Evolutionary conservation across 768 basidiomycete genomes (phyloP).

Genomic region (Mycena polygramma): DNA sequence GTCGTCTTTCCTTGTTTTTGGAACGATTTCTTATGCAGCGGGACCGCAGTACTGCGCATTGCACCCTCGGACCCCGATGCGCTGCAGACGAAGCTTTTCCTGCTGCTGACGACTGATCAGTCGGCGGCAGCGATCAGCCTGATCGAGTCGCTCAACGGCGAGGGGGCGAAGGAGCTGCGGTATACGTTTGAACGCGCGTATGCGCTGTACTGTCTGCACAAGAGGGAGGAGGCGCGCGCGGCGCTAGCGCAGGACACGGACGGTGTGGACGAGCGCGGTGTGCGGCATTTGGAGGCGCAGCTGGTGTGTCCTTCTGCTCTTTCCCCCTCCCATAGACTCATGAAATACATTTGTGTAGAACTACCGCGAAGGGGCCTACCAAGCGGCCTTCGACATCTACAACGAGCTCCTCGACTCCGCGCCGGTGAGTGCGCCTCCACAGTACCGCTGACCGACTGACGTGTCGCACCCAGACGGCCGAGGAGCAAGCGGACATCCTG

Average conservation of each 20-base stretch:
- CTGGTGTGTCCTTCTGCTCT: constrained; percentile 65
- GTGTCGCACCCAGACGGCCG: constrained; percentile 69
- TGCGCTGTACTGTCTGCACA: constrained; percentile 86
- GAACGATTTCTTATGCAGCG: constrained; percentile 12
- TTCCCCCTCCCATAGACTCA: constrained; percentile 9
- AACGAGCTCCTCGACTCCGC: constrained; percentile 84
- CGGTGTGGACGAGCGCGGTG: constrained; percentile 70
- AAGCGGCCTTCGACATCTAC: constrained; percentile 81
- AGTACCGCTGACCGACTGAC: neutral
- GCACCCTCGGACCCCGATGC: constrained; percentile 79
- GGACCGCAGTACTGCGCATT: constrained; percentile 73
- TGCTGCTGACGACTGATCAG: constrained; percentile 89
- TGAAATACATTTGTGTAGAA: constrained; percentile 56
- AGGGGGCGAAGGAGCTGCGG: constrained; percentile 42
- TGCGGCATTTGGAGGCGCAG: constrained; percentile 88
- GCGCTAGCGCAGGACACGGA: constrained; percentile 53
- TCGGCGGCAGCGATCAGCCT: constrained; percentile 78
- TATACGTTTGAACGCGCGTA: constrained; percentile 81
- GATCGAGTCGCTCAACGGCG: constrained; percentile 53
- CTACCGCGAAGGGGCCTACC: constrained; percentile 84
- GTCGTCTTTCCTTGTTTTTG: constrained; percentile 7
- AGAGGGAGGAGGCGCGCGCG: constrained; percentile 73
- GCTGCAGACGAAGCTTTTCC: constrained; percentile 85
- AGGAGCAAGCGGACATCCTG: constrained; percentile 89
- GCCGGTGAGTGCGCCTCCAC: constrained; percentile 64